Evolutionary conservation across 2,329 filamentous ascomycete genomes (phyloP).

Genomic region (Domatiomyces catenatus): DNA sequence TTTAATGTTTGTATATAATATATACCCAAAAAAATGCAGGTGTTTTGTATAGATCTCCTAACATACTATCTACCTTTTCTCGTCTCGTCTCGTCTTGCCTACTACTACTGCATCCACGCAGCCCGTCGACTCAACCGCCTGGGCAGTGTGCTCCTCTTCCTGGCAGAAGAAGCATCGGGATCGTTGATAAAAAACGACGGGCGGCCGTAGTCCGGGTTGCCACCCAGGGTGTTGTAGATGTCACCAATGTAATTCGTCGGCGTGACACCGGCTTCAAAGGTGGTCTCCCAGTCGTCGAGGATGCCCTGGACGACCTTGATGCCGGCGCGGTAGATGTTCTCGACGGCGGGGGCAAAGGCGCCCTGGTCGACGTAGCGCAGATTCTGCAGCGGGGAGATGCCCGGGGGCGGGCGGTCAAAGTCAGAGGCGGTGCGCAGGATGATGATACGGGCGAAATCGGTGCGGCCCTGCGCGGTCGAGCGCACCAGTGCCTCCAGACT

Average conservation of each 20-base stretch:
- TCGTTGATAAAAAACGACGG: slow-evolving; percentile 6
- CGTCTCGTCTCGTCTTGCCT: no score
- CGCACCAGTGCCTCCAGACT: slow-evolving; percentile 51
- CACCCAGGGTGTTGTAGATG: slow-evolving; percentile 54
- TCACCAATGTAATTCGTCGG: slow-evolving; percentile 54
- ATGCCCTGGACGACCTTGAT: slow-evolving; percentile 51
- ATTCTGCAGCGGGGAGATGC: slow-evolving; percentile 41
- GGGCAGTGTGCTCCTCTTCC: slow-evolving; percentile 25
- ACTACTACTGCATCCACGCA: no score
- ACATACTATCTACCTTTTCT: no score
- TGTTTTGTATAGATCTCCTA: no score
- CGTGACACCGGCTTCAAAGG: slow-evolving; percentile 41
- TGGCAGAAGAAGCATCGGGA: background rate
- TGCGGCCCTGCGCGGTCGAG: slow-evolving; percentile 38
- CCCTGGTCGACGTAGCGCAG: slow-evolving; percentile 46
- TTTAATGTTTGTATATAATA: no score
- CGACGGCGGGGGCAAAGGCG: slow-evolving; percentile 46
- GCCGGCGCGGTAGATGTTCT: slow-evolving; percentile 53
- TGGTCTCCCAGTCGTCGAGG: slow-evolving; percentile 43
- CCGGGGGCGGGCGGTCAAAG: slow-evolving; percentile 54
- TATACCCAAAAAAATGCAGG: no score
- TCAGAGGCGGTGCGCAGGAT: slow-evolving; percentile 54
- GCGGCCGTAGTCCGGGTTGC: slow-evolving; percentile 48
- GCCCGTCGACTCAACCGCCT: no score
- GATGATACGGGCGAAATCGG: slow-evolving; percentile 53